phyloP scores from a whole-genome alignment of 768 basidiomycete genomes.

The Lactarius trivialis region DNA sequence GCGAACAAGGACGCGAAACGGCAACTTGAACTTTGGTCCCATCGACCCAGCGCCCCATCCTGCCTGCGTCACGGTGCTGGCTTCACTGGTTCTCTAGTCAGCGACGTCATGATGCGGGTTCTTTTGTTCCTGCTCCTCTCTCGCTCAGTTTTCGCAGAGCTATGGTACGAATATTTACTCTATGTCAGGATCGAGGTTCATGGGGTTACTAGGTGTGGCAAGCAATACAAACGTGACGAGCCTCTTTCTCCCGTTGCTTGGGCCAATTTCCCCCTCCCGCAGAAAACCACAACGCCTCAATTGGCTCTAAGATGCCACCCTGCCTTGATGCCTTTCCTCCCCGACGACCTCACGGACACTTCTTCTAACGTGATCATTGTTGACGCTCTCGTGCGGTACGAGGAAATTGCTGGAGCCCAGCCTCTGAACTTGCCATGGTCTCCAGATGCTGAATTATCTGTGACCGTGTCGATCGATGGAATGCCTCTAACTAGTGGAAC shows the following conservation, averaged over 20 bases:
- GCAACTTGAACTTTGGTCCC: no score
- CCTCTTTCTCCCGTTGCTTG: conserved; percentile 37
- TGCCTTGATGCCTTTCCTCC: conserved; percentile 42
- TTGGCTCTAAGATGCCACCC: conserved; percentile 44
- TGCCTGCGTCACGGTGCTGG: no score
- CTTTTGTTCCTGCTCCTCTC: neutral
- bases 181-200: neutral
- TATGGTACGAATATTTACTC: neutral
- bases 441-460: conserved; percentile 19
- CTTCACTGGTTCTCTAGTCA: no score
- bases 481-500: conserved; percentile 22
- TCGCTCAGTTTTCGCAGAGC: neutral
- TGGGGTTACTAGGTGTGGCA: conserved; percentile 38
- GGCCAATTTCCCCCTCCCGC: conserved; percentile 38
- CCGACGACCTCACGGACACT: conserved; percentile 30
- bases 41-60: no score
- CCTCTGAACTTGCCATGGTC: conserved; percentile 28
- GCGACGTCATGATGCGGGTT: neutral
- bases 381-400: conserved; percentile 35
- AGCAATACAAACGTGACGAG: conserved; percentile 39
- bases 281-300: conserved; percentile 33
- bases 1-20: no score
- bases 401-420: conserved; percentile 33
- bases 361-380: conserved; percentile 30
- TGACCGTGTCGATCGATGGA: conserved; percentile 31